Base-by-base conservation (phyloP, 768 basidiomycete species). In the Suillus alpinus region DNA sequence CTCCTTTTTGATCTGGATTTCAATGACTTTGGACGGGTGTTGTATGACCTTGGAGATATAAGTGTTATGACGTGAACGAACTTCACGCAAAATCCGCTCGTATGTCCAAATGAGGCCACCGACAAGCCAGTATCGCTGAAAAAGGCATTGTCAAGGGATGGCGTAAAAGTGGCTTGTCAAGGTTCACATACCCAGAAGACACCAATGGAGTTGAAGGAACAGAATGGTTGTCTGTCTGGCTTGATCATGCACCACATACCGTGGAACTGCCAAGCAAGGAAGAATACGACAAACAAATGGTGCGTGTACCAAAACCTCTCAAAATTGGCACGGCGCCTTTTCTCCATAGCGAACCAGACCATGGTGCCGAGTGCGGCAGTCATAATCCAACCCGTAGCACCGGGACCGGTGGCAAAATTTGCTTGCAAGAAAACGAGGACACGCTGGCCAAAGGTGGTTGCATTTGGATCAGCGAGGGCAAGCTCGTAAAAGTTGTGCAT, bases 161-260 rank as follows among this genome's bases (percentile, higher is more conserved):
- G 7, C n/a, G 51, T 47, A 40, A 31, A 51, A 46, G 34, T 29
- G 49, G 40, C 55, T 18, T 10, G 23, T 10, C 20, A 47, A 39
- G 47, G n/a, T 13, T 31, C 16, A 77, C 87, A 58, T 64, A 93
- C 92, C 95, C 96, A 98, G 80, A 98, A 98, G 62, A 96, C 93
- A 66, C 94, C 95, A 64, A 95, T 88, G 40, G 77, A 84, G 70
- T 89, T 90, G 74, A 73, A 89, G 4, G 91, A 92, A 76, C 95
- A 98, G 75, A 81, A 95, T 0, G 94, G 94, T 0, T 91, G 82
- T 58, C 91, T 81, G 75, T 97, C 94, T 29, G 95, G 94, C 75
- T 91, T 78, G 77, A 95, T 93, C 92, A 95, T 94, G 77, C 94
- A 95, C 85, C 93, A 95, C 91, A 95, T 90, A 58, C 94, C 94